phyloP scores from a whole-genome alignment of 1,284 basidiomycete species.

The Kalmanozyma brasiliensis region DNA sequence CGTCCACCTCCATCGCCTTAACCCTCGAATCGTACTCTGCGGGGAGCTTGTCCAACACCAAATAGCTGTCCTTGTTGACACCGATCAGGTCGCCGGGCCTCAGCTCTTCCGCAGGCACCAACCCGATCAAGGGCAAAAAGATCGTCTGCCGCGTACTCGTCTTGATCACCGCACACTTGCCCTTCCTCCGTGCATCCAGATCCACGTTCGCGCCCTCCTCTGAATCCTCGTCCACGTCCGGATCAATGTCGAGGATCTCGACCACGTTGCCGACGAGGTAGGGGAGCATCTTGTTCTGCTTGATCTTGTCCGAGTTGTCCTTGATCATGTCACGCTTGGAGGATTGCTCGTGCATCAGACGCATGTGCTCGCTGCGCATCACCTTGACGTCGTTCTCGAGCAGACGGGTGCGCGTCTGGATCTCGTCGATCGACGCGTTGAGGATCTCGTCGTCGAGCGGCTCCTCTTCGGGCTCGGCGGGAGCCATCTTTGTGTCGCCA shows the following conservation, averaged over 20 bases:
- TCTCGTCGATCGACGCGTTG: conserved; percentile 61
- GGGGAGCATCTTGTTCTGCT: conserved; percentile 98
- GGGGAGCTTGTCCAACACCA: conserved; percentile 88
- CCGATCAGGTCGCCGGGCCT: conserved; percentile 93
- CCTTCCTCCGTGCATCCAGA: conserved; percentile 90
- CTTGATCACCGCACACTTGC: conserved; percentile 98
- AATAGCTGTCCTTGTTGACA: conserved; percentile 99
- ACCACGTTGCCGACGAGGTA: conserved; percentile 95
- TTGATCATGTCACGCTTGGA: conserved; percentile 98
- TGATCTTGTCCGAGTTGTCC: conserved; percentile 98
- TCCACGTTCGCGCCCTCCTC: conserved; percentile 85
- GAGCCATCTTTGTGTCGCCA: conserved; percentile 49
- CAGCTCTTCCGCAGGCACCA: conserved; percentile 90
- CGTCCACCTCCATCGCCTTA: conserved; percentile 93
- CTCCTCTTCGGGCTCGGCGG: conserved; percentile 45
- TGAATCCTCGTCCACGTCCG: conserved; percentile 85
- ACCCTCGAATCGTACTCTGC: conserved; percentile 82
- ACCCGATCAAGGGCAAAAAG: conserved; percentile 95
- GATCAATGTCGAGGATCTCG: conserved; percentile 88
- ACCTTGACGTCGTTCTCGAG: conserved; percentile 67
- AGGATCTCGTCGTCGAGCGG: conserved; percentile 61
- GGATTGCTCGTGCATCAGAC: conserved; percentile 90
- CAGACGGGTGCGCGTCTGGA: conserved; percentile 64
- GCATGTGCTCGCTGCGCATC: conserved; percentile 77
- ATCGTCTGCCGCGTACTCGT: conserved; percentile 95